phyloP scores from a whole-genome alignment of 495 filamentous ascomycete species.

The Hyaloscypha bicolor region DNA sequence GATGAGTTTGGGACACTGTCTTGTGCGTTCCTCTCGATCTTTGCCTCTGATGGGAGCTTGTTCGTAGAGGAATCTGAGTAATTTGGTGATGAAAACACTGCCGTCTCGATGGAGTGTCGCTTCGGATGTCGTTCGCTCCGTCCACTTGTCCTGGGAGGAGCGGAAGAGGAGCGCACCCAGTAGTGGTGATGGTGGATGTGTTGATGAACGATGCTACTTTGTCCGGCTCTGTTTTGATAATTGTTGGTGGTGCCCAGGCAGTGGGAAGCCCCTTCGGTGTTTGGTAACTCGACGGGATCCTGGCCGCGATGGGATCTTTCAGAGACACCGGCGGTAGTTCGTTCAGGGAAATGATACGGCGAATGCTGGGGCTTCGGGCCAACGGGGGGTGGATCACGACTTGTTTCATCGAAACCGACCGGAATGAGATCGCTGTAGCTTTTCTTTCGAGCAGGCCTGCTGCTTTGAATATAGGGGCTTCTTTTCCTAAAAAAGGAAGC shows the following conservation, averaged over 20 bases:
- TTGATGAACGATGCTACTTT: slow-evolving; percentile 41
- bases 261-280: slow-evolving; percentile 13
- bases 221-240: slow-evolving; percentile 14
- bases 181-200: slow-evolving; percentile 61
- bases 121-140: slow-evolving; percentile 9
- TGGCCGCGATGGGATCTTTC: slow-evolving; percentile 29
- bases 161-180: slow-evolving; percentile 45
- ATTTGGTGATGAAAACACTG: slow-evolving; percentile 5
- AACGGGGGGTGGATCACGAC: slow-evolving; percentile 28
- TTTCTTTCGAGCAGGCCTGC: slow-evolving; percentile 8
- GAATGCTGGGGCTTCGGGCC: slow-evolving; percentile 26
- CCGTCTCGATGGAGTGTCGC: slow-evolving; percentile 5
- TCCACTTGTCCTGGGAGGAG: slow-evolving; percentile 22
- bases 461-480: not conserved
- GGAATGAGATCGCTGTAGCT: slow-evolving; percentile 40
- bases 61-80: slow-evolving; percentile 13
- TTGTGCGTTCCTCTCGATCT: slow-evolving; percentile 21
- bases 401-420: slow-evolving; percentile 36
- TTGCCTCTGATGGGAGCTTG: slow-evolving; percentile 16
- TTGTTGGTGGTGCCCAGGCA: slow-evolving; percentile 20
- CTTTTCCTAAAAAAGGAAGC: slow-evolving; percentile 28
- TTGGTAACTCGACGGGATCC: slow-evolving; percentile 25
- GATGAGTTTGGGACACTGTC: slow-evolving; percentile 15
- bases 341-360: slow-evolving; percentile 24
- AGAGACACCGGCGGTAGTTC: slow-evolving; percentile 32